These are phyloP conservation scores for Zalaria obscura DNA, from an alignment of 2,329 filamentous ascomycete genomes.

Conservation along the genomic window DNA sequence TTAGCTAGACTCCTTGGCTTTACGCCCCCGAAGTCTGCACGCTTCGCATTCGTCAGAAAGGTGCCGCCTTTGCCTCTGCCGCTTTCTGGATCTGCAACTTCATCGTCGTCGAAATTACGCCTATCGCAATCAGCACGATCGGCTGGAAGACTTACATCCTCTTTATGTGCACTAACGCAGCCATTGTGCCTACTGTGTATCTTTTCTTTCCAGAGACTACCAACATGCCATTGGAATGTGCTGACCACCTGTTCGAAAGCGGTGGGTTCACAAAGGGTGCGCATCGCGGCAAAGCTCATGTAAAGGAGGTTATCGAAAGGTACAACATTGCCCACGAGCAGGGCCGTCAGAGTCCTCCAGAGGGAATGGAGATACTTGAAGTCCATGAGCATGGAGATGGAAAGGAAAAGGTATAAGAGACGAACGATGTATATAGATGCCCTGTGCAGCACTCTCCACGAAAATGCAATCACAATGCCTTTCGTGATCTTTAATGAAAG, in stretches of 20 bases:
- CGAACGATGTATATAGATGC: too few species aligned
- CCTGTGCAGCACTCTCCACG: too few species aligned
- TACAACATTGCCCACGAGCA: too few species aligned
- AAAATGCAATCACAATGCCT: too few species aligned
- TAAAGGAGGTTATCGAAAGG: too few species aligned
- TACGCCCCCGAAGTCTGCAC: neutral
- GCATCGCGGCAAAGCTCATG: too few species aligned
- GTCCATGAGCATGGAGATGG: too few species aligned
- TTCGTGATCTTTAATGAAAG: too few species aligned
- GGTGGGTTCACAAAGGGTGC: too few species aligned
- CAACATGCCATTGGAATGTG: slow-evolving; percentile 28
- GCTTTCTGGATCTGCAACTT: slow-evolving; percentile 31
- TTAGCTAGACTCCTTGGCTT: neutral
- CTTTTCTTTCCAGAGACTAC: slow-evolving; percentile 20
- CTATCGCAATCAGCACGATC: slow-evolving; percentile 43
- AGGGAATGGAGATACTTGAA: too few species aligned
- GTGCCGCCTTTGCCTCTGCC: neutral
- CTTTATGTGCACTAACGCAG: neutral
- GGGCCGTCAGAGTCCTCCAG: too few species aligned
- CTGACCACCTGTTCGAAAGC: slow-evolving; percentile 24
- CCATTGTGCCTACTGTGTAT: neutral
- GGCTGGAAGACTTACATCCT: slow-evolving; percentile 23
- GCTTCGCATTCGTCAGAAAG: neutral
- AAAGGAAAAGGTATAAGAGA: too few species aligned
- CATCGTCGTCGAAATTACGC: slow-evolving; percentile 53